Base-by-base conservation (phyloP, 2,329 filamentous ascomycete genomes). In the Verticillium klebahnii region DNA sequence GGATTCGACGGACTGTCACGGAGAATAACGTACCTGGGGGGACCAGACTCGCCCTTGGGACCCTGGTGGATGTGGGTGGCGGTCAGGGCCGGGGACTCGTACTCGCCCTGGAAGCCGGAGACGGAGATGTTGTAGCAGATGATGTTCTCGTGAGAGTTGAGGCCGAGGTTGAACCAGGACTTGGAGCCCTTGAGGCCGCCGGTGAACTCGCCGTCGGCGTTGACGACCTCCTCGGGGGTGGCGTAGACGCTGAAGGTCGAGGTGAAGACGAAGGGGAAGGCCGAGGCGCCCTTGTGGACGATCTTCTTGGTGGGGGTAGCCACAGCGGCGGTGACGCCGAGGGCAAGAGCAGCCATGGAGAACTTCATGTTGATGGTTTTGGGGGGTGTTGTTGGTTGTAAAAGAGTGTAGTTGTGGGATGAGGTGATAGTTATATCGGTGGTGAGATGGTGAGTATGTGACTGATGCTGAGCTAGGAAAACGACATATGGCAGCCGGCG, bases 21-120 rank as follows among this genome's bases (percentile, higher is more conserved):
- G 15, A 55, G 14, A 2, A 17, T 14, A 17, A 57, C 70, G 61
- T 71, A 74, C 67, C 82, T 75, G 60, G 82, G 83, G 40, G 82
- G 82, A 7, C 83, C 82, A 23, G 77, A 67, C 58, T 70, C 72
- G 64, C 82, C 82, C 61, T 71, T 73, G 25, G 66, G 69, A 7
- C 72, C 81, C 70, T 85, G 73, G 71, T 85, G 82, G 65, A 85
- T 81, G 70, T 85, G 83, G 1, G 83, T 86, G 19, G 83, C 80
- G 7, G 82, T 83, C 32, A 70, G 66, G 54, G 83, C 83, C 0
- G 77, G 74, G 8, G 81, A 84, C 66, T 77, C 68, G 69, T 83
- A 85, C 2, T 79, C 71, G 60, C 82, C 82, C 25, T 73, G 74
- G 69, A 85, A 81, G 63, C 75, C 75, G 54, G 74, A 70, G 56